Base-by-base conservation (phyloP, 352 stramenopile genomes). In the Phytophthora sansomeana region DNA sequence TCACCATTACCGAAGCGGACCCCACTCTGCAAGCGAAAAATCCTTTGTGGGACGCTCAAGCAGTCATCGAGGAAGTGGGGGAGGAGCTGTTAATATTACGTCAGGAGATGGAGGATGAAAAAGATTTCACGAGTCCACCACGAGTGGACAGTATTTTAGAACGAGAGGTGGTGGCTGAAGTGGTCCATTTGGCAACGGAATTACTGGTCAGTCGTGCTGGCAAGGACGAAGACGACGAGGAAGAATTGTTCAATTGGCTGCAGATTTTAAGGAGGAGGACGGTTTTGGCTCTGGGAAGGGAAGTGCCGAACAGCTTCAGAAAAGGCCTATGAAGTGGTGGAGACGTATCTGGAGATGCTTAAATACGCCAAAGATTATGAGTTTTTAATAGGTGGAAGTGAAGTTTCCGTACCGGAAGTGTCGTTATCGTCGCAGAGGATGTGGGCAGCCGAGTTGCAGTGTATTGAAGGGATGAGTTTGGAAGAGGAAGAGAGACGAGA, bases 111-210 rank as follows among this genome's bases (percentile, higher is more conserved):
- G 29, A 39, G 29, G 7, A 46, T 51, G 28, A 5, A 19, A 46
- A n/a, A n/a, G n/a, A 29, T 24, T 43, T 6, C 36, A 43, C 16
- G 16, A 43, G 30, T 39, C n/a, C n/a, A n/a, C 4, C 63, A 49
- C 35, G 6, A 26, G 41, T 53, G 33, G 54, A 58, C 24, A 58
- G 49, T n/a, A 32, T 28, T 26, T 39, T 85, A 13, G 63, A 80
- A 44, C 33, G 42, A n/a, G 68, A 72, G 3, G 54, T 83, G 14
- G 51, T 73, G 32, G 60, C 55, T 9, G 77, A 90, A 48, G 47
- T 90, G 17, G 51, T 87, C 6, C 73, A 90, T 30, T 67, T 55
- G 24, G 57, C 77, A 38, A 90, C 81, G n/a, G 81, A 90, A 41
- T 47, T 90, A 42, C 32, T 90, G 36, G 51, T 87, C n/a, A 77